Conservation (phyloP, 768 basidiomycete genomes). For the Sutorius australiensis region DNA sequence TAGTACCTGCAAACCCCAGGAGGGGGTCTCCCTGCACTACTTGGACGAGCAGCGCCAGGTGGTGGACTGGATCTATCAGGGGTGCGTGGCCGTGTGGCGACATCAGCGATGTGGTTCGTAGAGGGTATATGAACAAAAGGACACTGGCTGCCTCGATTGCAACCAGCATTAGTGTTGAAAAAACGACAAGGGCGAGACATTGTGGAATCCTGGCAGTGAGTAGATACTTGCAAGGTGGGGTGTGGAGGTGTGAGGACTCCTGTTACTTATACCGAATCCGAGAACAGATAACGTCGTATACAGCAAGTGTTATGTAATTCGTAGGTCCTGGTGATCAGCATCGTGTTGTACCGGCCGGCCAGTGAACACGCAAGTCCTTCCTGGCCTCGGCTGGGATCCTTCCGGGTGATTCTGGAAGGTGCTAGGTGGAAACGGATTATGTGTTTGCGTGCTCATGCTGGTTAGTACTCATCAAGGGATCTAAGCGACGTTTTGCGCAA, state of each 20-base stretch:
- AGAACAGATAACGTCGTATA: background rate
- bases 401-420: too few relatives aligned
- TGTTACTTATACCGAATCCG: background rate
- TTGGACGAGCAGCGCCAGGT: constrained; percentile 1
- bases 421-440: too few relatives aligned
- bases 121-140: constrained; percentile 28
- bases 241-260: background rate
- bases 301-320: background rate
- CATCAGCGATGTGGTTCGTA: constrained; percentile 6
- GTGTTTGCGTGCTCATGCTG: too few relatives aligned
- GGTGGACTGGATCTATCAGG: constrained; percentile 4
- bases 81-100: background rate
- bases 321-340: too few relatives aligned
- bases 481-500: too few relatives aligned
- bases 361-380: too few relatives aligned
- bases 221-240: background rate
- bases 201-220: background rate
- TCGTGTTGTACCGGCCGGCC: too few relatives aligned
- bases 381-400: too few relatives aligned
- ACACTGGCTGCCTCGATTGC: constrained; percentile 42
- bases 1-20: constrained; percentile 45
- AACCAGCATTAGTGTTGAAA: constrained; percentile 42
- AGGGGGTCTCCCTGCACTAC: constrained; percentile 10
- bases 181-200: constrained; percentile 38
- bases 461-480: too few relatives aligned